These are phyloP conservation scores for Ampelocalamus luodianensis DNA, from an alignment of 176 grass and related monocot genomes.

Conservation along the genomic window DNA sequence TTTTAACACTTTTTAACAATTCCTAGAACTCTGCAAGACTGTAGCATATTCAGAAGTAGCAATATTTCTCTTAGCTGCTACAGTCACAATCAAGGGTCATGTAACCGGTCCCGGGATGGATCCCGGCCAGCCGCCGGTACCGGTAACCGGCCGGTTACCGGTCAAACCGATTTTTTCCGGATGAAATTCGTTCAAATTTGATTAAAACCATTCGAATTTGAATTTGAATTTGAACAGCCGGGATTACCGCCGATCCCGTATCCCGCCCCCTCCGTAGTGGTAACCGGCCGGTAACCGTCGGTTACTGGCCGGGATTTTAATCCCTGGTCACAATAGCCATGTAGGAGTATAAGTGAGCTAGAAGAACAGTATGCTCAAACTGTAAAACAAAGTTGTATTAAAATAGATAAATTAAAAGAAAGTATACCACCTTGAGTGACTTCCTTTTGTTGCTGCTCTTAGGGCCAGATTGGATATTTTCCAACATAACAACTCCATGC, in stretches of 20 bases:
- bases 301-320: no score
- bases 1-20: conserved; percentile 33
- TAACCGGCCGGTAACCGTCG: no score
- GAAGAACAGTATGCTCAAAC: background rate
- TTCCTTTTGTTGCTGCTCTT: conserved; percentile 83
- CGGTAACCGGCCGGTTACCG: no score
- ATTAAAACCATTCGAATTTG: no score
- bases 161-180: no score
- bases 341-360: background rate
- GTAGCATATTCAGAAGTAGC: conserved; percentile 4
- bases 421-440: conserved; percentile 73
- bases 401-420: conserved; percentile 27
- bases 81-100: conserved; percentile 5
- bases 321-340: conserved; percentile 2
- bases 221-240: no score
- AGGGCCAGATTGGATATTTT: conserved; percentile 63
- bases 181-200: no score
- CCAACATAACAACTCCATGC: conserved; percentile 79
- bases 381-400: background rate
- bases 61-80: background rate
- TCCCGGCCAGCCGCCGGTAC: no score
- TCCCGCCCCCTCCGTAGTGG: no score
- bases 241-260: no score
- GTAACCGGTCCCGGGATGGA: no score
- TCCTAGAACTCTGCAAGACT: background rate